Evolutionary conservation across 352 stramenopile species (phyloP).

Genomic region (Halophytophthora batemanensis): DNA sequence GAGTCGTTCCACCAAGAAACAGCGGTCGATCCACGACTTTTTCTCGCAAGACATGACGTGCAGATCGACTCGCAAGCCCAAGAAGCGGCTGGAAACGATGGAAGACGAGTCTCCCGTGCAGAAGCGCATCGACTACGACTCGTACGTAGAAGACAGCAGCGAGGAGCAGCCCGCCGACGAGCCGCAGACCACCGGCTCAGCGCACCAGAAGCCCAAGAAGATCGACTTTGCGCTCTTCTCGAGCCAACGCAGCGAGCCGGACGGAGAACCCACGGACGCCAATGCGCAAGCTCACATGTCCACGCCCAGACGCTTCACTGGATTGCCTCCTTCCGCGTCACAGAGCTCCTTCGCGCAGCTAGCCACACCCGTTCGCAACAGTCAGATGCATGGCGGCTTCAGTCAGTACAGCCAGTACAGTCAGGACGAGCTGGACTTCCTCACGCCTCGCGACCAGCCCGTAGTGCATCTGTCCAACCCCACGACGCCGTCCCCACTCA

Average conservation of each 20-base stretch:
- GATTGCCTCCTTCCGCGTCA: constrained; percentile 22
- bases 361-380: constrained; percentile 16
- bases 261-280: constrained; percentile 39
- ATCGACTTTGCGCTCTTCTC: constrained; percentile 71
- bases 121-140: constrained; percentile 79
- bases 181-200: constrained; percentile 30
- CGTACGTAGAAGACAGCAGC: constrained; percentile 53
- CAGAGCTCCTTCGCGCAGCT: constrained; percentile 31
- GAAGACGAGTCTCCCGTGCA: constrained; percentile 39
- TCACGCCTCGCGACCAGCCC: constrained; percentile 78
- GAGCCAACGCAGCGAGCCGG: constrained; percentile 70
- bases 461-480: constrained; percentile 80
- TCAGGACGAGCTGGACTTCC: constrained; percentile 85
- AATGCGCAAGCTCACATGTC: constrained; percentile 4
- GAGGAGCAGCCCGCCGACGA: constrained; percentile 26
- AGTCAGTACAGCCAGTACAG: constrained; percentile 69
- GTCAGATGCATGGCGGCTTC: constrained; percentile 6
- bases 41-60: constrained; percentile 49
- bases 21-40: constrained; percentile 86
- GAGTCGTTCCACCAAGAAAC: constrained; percentile 51
- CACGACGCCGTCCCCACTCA: constrained; percentile 77
- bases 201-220: constrained; percentile 51
- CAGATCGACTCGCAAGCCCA: constrained; percentile 20
- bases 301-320: constrained; percentile 23
- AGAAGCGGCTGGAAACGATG: constrained; percentile 10